Conservation (phyloP, 306 rosid genomes). For the Glycine latifolia region DNA sequence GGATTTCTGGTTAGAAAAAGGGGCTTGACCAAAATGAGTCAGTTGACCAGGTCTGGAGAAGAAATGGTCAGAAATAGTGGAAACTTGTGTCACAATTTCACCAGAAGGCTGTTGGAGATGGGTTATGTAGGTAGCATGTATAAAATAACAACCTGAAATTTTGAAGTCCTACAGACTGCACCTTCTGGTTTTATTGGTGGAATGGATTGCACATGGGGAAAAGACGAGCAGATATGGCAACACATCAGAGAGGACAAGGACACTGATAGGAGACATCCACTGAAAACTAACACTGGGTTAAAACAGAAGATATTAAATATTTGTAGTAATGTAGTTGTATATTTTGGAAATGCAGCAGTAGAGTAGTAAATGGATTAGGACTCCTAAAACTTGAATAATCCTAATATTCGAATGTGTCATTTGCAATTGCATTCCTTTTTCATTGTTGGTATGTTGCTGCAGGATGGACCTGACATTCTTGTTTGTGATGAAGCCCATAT, state of each 20-base stretch:
- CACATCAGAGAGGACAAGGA: slow-evolving; percentile 19
- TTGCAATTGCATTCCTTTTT: slow-evolving; percentile 44
- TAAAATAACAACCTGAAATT: background rate
- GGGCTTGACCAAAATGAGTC: background rate
- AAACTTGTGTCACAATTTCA: background rate
- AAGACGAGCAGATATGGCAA: slow-evolving; percentile 4
- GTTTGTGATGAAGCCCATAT: slow-evolving; percentile 99
- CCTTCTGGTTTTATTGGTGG: slow-evolving; percentile 13
- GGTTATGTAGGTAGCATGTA: background rate
- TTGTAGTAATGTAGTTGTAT: background rate
- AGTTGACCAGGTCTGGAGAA: background rate
- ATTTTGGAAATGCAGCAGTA: background rate
- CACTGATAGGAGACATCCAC: slow-evolving; percentile 1
- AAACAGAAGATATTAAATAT: background rate
- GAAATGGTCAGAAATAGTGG: background rate
- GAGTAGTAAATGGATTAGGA: slow-evolving; percentile 22
- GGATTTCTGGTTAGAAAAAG: background rate
- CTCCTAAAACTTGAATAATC: slow-evolving; percentile 26
- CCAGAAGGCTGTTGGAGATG: background rate
- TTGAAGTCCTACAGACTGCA: background rate
- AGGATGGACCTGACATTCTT: slow-evolving; percentile 99
- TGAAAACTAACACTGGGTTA: background rate
- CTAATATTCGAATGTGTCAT: slow-evolving; percentile 7
- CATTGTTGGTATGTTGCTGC: slow-evolving; percentile 43
- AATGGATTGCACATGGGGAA: background rate